A percentile compares a stretch with the other conserved stretches of the same genome.
phyloP scores from a whole-genome alignment of 305 asterid species.

The Ajuga reptans region DNA sequence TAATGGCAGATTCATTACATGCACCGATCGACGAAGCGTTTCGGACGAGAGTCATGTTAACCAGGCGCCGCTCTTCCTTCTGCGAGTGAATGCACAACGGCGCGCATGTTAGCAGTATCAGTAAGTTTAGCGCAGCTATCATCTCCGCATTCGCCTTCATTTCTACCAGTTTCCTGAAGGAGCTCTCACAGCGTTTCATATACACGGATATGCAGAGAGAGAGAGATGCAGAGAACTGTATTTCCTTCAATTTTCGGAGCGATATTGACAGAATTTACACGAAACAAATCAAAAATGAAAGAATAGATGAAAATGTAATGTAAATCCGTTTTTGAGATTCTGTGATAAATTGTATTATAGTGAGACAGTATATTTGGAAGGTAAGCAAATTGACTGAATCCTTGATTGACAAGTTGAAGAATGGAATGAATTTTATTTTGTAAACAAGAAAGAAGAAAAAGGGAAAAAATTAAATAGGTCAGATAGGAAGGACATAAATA shows the following conservation, averaged over 20 bases:
- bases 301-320: slow-evolving; percentile 10
- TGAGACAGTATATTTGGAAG: slow-evolving; percentile 1
- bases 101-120: slow-evolving; percentile 38
- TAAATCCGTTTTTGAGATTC: not conserved
- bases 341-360: not conserved
- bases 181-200: not conserved
- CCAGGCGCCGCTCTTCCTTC: slow-evolving; percentile 35
- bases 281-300: not conserved
- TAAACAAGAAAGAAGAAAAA: not conserved
- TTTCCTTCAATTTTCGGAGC: not conserved
- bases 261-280: not conserved
- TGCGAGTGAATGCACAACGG: slow-evolving; percentile 30
- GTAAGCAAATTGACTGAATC: not conserved
- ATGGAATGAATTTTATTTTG: slow-evolving; percentile 15
- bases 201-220: not conserved
- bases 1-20: slow-evolving; percentile 36
- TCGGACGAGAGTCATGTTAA: slow-evolving; percentile 69
- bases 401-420: slow-evolving; percentile 11
- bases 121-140: slow-evolving; percentile 17
- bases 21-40: slow-evolving; percentile 64
- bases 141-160: slow-evolving; percentile 27
- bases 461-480: not conserved
- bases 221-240: not conserved
- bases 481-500: not conserved
- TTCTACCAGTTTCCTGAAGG: not conserved